Conservation (phyloP, 306 rosid genomes). For the Castanospermum australe region DNA sequence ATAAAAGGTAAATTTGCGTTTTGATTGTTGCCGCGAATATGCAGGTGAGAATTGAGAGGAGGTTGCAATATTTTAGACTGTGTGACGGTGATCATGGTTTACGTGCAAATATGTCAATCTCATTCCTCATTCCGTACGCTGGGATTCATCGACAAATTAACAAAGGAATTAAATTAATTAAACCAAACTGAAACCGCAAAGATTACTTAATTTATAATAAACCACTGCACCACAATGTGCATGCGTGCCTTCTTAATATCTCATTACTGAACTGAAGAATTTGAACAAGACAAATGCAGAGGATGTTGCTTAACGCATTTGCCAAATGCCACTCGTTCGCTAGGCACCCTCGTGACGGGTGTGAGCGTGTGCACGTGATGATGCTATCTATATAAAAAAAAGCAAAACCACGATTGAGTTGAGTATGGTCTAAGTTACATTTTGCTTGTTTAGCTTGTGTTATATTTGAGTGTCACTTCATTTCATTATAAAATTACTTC, state of each 20-base stretch:
- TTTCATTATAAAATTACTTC: not conserved
- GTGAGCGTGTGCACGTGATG: constrained; percentile 33
- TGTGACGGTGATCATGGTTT: not conserved
- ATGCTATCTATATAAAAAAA: not conserved
- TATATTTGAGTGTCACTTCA: not conserved
- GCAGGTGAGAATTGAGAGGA: not conserved
- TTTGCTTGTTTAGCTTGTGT: constrained; percentile 3
- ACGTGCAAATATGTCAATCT: constrained; percentile 42
- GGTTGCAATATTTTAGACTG: constrained; percentile 11
- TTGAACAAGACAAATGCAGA: constrained; percentile 53
- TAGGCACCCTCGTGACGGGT: constrained; percentile 34
- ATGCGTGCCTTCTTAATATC: not conserved
- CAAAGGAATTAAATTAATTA: not conserved
- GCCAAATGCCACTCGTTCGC: constrained; percentile 19
- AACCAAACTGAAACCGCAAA: not conserved
- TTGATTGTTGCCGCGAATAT: constrained; percentile 23
- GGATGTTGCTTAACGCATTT: constrained; percentile 87
- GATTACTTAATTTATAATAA: not conserved
- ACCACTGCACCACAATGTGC: not conserved
- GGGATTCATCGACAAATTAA: constrained; percentile 23
- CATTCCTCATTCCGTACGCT: constrained; percentile 38
- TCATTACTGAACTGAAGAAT: not conserved
- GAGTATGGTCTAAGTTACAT: constrained; percentile 42
- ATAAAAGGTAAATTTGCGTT: not conserved
- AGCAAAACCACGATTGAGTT: not conserved